A percentile compares a stretch with the other conserved stretches of the same genome.
Evolutionary conservation across 2,329 filamentous ascomycete species (phyloP).

Genomic region (Verticillium albo-atrum): DNA sequence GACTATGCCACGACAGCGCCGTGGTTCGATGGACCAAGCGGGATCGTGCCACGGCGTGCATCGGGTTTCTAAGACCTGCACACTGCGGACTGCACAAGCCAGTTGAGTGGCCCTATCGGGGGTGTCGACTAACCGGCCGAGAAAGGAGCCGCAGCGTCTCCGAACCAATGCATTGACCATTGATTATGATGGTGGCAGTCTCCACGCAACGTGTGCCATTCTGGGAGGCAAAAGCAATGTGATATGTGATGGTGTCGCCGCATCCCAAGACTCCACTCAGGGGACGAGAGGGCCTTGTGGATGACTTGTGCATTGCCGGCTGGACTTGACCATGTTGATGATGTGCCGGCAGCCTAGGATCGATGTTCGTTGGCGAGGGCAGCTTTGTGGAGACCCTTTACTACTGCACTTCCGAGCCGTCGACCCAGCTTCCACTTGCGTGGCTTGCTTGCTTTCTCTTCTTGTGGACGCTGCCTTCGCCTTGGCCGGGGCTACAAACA

Average conservation of each 20-base stretch:
- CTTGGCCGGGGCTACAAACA: too few relatives aligned
- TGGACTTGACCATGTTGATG: not conserved
- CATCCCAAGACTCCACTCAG: not conserved
- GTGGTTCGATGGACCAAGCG: not conserved
- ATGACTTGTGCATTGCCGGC: not conserved
- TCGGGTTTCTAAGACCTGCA: not conserved
- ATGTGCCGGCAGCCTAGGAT: too few relatives aligned
- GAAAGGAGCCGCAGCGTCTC: not conserved
- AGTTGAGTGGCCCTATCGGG: not conserved
- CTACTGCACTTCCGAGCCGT: too few relatives aligned
- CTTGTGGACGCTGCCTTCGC: too few relatives aligned
- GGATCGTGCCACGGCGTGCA: not conserved
- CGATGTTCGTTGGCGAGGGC: too few relatives aligned
- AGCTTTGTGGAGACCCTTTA: too few relatives aligned
- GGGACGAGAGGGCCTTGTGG: not conserved
- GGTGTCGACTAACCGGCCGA: not conserved
- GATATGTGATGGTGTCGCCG: not conserved
- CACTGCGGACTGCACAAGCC: not conserved
- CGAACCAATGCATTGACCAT: not conserved
- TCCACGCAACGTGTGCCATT: not conserved
- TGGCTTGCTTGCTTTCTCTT: too few relatives aligned
- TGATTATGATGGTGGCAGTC: not conserved
- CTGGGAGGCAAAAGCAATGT: not conserved
- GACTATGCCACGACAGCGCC: not conserved
- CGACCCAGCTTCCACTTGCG: too few relatives aligned